Percentiles rank a stretch among this genome's conserved stretches.
phyloP scores from a whole-genome alignment of 352 stramenopile species.

The Globisporangium barbulae region DNA sequence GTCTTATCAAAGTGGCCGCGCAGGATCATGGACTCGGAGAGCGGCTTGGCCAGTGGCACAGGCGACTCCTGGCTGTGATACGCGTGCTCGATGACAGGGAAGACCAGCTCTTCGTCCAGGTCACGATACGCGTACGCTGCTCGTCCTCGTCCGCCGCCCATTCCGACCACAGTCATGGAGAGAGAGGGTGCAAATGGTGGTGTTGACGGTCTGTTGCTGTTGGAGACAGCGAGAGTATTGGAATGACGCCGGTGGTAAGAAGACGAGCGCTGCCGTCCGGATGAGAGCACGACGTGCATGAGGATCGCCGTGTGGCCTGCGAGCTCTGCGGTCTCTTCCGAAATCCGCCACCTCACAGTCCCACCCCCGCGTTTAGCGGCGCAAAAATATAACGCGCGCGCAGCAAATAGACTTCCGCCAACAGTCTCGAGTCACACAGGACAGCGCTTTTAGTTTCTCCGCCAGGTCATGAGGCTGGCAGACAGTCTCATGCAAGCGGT shows the following conservation, averaged over 20 bases:
- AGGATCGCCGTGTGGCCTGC: not conserved
- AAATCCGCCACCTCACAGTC: not conserved
- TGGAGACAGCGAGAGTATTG: not conserved
- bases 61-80: slow-evolving; percentile 20
- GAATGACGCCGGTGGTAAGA: not conserved
- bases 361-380: not conserved
- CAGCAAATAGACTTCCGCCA: not conserved
- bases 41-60: not conserved
- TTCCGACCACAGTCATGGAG: slow-evolving; percentile 8
- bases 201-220: not conserved
- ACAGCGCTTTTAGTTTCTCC: slow-evolving; percentile 2
- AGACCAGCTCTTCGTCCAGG: slow-evolving; percentile 17
- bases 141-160: slow-evolving; percentile 10
- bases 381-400: not conserved
- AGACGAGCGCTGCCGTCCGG: not conserved
- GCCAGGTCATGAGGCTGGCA: not conserved
- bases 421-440: not conserved
- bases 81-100: slow-evolving; percentile 9
- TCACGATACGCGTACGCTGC: slow-evolving; percentile 17
- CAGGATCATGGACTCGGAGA: slow-evolving; percentile 17
- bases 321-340: not conserved
- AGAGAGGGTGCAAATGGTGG: not conserved
- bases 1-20: slow-evolving; percentile 17
- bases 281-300: not conserved
- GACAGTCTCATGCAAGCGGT: not conserved